Evolutionary conservation across 2,329 filamentous ascomycete species (phyloP), one percentile per base, ranked within the genome.

Genomic region (Aspergillus sp.): DNA sequence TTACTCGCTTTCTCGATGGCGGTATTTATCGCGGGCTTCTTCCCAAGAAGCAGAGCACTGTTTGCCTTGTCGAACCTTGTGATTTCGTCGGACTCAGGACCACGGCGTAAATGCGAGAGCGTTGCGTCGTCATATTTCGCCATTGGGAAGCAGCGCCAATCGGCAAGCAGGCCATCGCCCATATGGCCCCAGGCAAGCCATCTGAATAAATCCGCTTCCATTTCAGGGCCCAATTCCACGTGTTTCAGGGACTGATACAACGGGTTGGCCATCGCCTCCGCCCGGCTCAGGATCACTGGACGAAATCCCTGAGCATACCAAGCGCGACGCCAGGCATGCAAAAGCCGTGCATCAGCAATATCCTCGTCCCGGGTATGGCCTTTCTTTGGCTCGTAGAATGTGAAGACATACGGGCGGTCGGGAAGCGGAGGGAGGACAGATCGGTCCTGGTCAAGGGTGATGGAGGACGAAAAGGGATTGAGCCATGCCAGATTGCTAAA

Each of bases 301-400:
- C 83, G 86, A 77, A 98, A 97, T 11, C 93, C 95, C 68, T 96
- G 87, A 0, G 93, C 91, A 90, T 91, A 98, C 92, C 93, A 98
- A 3, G 93, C 93, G 46, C 91, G 85, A 59, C 93, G 85, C 95
- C 95, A 98, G 53, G 90, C 89, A 57, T 96, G 79, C 49, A 98
- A 81, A 58, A 98, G 77, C 58, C 88, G 84, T 68, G 88, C 88
- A 71, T 97, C 90, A 4, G 90, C 90, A 59, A 89, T 84, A 65
- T 84, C 84, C 51, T 84, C 82, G 17, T 83, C 83, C 49, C 83
- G 80, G 33, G 89, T 83, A 73, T 88, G 88, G 66, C 82, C 81
- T 17, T 80, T 73, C 4, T 84, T 85, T 11, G 84, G 79, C 68
- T 96, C 91, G 72, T 96, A 96, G 75, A 93, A 98, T 62, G 92